A percentile compares a stretch with the other conserved stretches of the same genome.
These are phyloP conservation scores for Babesia divergens DNA, from an alignment of 169 alveolate species.

Conservation along the genomic window DNA sequence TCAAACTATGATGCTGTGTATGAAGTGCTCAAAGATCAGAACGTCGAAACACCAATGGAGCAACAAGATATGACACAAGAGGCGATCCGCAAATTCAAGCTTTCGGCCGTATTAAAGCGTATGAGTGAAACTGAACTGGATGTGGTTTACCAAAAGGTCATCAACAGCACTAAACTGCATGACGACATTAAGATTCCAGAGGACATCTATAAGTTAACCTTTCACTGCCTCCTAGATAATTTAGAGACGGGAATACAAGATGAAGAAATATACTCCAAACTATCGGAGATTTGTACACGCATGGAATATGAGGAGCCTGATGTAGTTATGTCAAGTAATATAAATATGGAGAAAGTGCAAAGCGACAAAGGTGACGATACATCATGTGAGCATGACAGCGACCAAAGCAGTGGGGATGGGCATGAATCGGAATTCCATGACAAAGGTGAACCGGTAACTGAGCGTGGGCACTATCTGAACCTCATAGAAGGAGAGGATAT, in stretches of 20 bases:
- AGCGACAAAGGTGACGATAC: not conserved
- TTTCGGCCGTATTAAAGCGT: constrained; percentile 10
- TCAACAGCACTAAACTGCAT: constrained; percentile 6
- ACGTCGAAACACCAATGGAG: constrained; percentile 5
- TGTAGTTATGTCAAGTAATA: not conserved
- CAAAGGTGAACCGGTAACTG: constrained; percentile 4
- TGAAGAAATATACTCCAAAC: not conserved
- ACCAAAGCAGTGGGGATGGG: not conserved
- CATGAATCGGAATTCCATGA: not conserved
- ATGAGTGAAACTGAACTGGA: constrained; percentile 28
- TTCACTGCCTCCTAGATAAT: constrained; percentile 6
- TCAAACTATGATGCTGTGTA: constrained; percentile 41
- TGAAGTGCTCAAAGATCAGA: constrained; percentile 12
- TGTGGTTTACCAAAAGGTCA: constrained; percentile 10
- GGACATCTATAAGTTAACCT: constrained; percentile 10
- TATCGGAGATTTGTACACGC: not conserved
- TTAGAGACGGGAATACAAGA: constrained; percentile 1
- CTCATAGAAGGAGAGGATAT: constrained; percentile 41
- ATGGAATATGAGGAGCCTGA: not conserved
- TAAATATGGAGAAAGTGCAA: not conserved
- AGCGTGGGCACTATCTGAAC: constrained; percentile 22
- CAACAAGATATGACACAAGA: constrained; percentile 6
- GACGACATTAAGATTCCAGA: not conserved
- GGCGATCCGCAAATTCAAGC: constrained; percentile 26
- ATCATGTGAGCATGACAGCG: not conserved